Evolutionary conservation across 179 eudicot genomes (phyloP).

Genomic region (Vitellaria paradoxa): DNA sequence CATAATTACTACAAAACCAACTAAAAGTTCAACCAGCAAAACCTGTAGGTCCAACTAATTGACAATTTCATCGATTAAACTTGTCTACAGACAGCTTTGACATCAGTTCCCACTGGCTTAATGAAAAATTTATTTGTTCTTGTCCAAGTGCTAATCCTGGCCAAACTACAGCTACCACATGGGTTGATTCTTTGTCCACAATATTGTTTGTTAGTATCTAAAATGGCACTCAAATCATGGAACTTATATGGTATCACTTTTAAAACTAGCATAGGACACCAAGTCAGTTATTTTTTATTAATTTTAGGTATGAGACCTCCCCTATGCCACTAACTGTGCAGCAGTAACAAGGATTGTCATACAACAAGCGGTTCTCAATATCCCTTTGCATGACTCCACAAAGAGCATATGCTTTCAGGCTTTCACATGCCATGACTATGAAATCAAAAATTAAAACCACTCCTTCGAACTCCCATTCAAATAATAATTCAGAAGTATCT

Average conservation of each 20-base stretch:
- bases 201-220: not conserved
- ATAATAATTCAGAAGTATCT: not conserved
- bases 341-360: not conserved
- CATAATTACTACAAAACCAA: not conserved
- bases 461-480: not conserved
- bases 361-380: too few relatives aligned
- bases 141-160: not conserved
- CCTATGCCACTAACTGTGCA: not conserved
- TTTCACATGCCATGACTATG: constrained; percentile 5
- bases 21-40: not conserved
- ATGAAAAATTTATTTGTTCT: constrained; percentile 1
- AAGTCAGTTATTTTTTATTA: not conserved
- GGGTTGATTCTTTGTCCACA: not conserved
- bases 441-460: not conserved
- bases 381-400: not conserved
- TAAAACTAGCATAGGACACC: not conserved
- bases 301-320: not conserved
- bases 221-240: not conserved
- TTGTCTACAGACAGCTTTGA: not conserved
- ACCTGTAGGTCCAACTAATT: not conserved
- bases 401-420: not conserved
- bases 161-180: not conserved
- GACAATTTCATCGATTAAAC: not conserved
- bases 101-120: not conserved
- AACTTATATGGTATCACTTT: not conserved